Base-by-base conservation (phyloP, 176 grass and related monocot genomes). In the Carex pumila region DNA sequence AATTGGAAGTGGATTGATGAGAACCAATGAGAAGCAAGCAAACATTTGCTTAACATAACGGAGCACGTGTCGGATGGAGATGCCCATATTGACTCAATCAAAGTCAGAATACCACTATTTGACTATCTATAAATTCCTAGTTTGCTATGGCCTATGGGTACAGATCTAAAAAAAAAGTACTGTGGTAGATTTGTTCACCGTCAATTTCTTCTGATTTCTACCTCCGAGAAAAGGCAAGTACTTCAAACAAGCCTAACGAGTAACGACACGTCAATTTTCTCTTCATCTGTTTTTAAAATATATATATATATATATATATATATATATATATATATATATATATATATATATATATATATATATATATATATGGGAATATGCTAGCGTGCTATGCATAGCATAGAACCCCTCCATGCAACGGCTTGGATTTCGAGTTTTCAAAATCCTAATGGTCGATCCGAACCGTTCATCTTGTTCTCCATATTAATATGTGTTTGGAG, bases 11-110 rank as follows among this genome's bases (percentile, higher is more conserved):
- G 7, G 81, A 83, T 83, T 25, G 25, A 68, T 65, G 25, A 47
- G 15, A 83, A 25, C 81, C 81, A 83, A 83, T 83, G 14, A 65
- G 41, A 68, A 31, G 39, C 41, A 0, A 83, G 62, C 68, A 12
- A 58, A 83, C 64, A 83, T 66, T 83, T 67, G 43, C 61, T 69
- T 69, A 54, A 81, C 59, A 65, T 25, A 81, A 45, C 34, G 31
- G 54, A 62, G 57, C 78, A 81, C 32, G 54, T 81, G 53, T 81
- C 15, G 50, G 29, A 59, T 7, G 75, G 31, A 56, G 52, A 79
- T 79, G 75, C 54, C 3, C 17, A 61, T 25, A 80, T 61, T 80
- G 54, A 61, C 52, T 34, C 31, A 17, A 39, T 13, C 43, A 61
- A 80, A 80, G 77, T 61, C 54, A 80, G 54, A 80, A 21, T 80